Percentiles rank a stretch among this genome's conserved stretches.
These are phyloP conservation scores for Diaporthe helianthi DNA, from an alignment of 2,329 filamentous ascomycete species.

Conservation along the genomic window DNA sequence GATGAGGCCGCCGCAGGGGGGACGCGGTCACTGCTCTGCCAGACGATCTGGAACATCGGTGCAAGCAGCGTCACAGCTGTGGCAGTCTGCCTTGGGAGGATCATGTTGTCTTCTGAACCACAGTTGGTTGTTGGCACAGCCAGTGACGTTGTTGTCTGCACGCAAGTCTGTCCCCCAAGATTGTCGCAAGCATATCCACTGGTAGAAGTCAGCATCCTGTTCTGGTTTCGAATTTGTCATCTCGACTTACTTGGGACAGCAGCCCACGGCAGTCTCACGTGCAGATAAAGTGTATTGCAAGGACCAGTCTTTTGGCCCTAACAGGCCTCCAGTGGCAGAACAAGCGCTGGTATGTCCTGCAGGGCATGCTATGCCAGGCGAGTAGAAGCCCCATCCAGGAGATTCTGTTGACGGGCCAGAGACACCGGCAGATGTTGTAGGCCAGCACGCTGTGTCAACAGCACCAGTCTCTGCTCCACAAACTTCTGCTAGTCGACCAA, in stretches of 20 bases:
- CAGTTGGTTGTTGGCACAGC: slow-evolving; percentile 3
- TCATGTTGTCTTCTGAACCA: neutral
- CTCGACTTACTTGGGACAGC: slow-evolving; percentile 13
- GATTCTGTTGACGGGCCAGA: neutral
- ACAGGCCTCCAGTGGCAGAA: slow-evolving; percentile 10
- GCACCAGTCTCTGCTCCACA: neutral
- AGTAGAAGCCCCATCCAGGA: slow-evolving; percentile 21
- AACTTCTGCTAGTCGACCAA: slow-evolving; percentile 6
- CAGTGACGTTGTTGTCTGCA: slow-evolving; percentile 13
- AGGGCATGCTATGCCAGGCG: slow-evolving; percentile 14
- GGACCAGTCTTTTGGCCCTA: neutral
- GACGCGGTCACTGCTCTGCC: slow-evolving; percentile 1
- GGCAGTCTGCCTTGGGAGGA: slow-evolving; percentile 1
- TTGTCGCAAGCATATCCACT: slow-evolving; percentile 20
- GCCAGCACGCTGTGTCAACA: slow-evolving; percentile 15
- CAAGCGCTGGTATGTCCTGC: slow-evolving; percentile 17
- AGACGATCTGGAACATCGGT: slow-evolving; percentile 26
- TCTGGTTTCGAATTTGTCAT: accelerated
- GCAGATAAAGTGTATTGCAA: neutral
- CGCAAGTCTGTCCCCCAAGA: slow-evolving; percentile 13
- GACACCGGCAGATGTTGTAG: neutral
- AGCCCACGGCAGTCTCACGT: slow-evolving; percentile 24
- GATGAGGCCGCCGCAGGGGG: neutral
- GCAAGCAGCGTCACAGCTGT: slow-evolving; percentile 22
- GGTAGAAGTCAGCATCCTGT: neutral